phyloP scores from a whole-genome alignment of 106 monocot species.

The Dendrobium catenatum region DNA sequence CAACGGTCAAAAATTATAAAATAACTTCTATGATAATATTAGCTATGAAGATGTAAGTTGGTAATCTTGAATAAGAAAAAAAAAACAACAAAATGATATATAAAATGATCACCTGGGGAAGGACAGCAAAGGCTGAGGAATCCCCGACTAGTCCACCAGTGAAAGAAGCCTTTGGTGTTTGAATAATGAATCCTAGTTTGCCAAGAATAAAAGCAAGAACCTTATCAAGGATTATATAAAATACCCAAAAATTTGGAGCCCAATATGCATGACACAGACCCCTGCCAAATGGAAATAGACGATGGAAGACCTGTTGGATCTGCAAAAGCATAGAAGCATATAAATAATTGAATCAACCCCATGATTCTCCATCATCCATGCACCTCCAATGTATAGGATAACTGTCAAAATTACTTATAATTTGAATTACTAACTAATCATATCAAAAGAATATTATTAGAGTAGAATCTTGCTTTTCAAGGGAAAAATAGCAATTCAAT shows the following conservation, averaged over 20 bases:
- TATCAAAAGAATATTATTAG: neutral
- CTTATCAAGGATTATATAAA: constrained; percentile 92
- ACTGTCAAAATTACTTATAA: neutral
- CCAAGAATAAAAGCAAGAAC: constrained; percentile 42
- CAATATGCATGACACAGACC: constrained; percentile 95
- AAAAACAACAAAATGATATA: neutral
- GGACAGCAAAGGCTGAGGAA: constrained; percentile 74
- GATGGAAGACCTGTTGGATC: constrained; percentile 74
- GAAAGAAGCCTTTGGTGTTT: constrained; percentile 65
- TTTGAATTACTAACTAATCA: neutral
- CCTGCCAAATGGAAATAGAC: constrained; percentile 96
- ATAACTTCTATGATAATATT: neutral
- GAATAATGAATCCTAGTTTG: constrained; percentile 57
- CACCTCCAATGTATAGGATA: neutral
- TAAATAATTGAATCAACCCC: constrained; percentile 14
- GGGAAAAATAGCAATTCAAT: neutral
- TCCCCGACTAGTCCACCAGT: constrained; percentile 88
- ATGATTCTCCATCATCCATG: neutral
- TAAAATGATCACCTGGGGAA: constrained; percentile 61
- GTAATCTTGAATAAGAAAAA: neutral
- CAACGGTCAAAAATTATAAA: neutral
- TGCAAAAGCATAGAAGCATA: constrained; percentile 31
- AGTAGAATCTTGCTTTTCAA: neutral
- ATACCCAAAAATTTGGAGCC: constrained; percentile 99
- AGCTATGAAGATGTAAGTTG: constrained; percentile 15